Evolutionary conservation across 1,284 basidiomycete species (phyloP).

Genomic region (Sporisorium graminicola): DNA sequence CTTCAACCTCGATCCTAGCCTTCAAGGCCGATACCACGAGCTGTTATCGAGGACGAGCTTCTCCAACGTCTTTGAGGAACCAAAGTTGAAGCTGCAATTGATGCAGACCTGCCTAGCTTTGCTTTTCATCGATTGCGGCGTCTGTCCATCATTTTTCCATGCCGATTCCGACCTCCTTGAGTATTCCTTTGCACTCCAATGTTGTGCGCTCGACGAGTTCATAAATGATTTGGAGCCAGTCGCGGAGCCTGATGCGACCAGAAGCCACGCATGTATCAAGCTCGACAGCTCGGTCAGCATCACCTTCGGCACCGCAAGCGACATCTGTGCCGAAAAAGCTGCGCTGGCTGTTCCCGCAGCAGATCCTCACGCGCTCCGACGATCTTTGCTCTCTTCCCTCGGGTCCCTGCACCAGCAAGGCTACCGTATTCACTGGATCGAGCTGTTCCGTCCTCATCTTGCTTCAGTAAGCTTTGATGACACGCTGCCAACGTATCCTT

Average conservation of each 20-base stretch:
- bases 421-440: conserved; percentile 34
- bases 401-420: conserved; percentile 29
- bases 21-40: conserved; percentile 11
- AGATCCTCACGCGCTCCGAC: conserved; percentile 8
- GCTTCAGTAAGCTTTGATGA: conserved; percentile 11
- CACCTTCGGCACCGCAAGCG: neutral
- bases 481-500: conserved; percentile 41
- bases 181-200: neutral
- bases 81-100: neutral
- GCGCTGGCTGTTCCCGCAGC: neutral
- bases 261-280: conserved; percentile 3
- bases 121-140: conserved; percentile 24
- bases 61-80: neutral
- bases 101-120: conserved; percentile 23
- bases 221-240: neutral
- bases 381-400: conserved; percentile 8
- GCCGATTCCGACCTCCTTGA: neutral
- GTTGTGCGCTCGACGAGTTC: neutral
- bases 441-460: conserved; percentile 30
- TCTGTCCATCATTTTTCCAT: neutral
- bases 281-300: conserved; percentile 9
- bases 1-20: neutral
- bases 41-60: neutral
- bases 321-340: neutral
- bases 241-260: neutral